These are phyloP conservation scores for Tieghemiomyces parasiticus DNA, from an alignment of 192 early-diverging fungal genomes.

Conservation along the genomic window DNA sequence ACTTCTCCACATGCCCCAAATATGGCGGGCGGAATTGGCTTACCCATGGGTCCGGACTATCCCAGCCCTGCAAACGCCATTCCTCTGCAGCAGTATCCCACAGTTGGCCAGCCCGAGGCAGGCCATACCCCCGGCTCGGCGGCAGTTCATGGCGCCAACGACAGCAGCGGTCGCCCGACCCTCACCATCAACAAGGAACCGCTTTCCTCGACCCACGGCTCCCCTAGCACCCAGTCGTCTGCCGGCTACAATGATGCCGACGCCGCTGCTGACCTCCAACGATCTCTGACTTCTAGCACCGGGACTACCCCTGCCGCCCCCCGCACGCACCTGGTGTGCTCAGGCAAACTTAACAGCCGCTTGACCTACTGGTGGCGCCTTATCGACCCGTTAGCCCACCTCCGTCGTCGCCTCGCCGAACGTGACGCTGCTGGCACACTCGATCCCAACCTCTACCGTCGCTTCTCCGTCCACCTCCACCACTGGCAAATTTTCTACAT, in stretches of 20 bases:
- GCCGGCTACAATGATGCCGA: no score
- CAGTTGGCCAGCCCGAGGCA: no score
- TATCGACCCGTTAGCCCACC: not conserved
- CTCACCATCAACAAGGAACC: no score
- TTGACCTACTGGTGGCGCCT: not conserved
- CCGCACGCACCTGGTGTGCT: not conserved
- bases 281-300: no score
- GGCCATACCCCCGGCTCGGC: not conserved
- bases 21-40: no score
- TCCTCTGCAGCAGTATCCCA: not conserved
- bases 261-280: no score
- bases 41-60: not conserved
- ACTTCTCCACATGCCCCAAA: no score
- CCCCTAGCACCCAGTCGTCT: not conserved
- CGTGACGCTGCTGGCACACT: not conserved
- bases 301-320: not conserved
- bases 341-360: no score
- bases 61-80: not conserved
- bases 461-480: constrained; percentile 44
- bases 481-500: constrained; percentile 79
- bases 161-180: no score
- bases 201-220: not conserved
- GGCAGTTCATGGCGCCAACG: not conserved
- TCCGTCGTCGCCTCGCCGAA: not conserved
- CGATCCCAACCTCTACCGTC: not conserved